These are phyloP conservation scores for Euphorbia lathyris DNA, from an alignment of 345 rosid species.

Conservation along the genomic window DNA sequence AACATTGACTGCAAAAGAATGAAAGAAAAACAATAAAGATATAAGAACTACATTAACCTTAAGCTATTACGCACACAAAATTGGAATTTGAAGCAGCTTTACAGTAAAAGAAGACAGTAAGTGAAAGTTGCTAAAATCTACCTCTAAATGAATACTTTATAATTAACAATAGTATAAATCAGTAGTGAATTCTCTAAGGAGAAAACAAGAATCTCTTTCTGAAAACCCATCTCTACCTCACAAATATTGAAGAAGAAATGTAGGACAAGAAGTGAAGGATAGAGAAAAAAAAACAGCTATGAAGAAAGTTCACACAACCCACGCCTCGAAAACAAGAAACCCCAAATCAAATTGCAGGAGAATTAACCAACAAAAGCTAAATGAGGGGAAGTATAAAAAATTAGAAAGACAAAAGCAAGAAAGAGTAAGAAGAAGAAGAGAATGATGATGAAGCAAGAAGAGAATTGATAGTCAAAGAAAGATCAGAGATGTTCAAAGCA, in stretches of 20 bases:
- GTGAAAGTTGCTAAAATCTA: not conserved
- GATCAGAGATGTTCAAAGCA: conserved; percentile 1
- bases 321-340: not conserved
- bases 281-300: not conserved
- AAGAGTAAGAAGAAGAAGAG: not conserved
- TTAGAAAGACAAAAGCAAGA: not conserved
- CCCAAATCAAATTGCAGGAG: conserved; percentile 10
- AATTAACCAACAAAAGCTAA: conserved; percentile 4
- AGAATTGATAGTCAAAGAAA: not conserved
- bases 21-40: not conserved
- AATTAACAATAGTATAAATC: conserved; percentile 14
- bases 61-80: conserved; percentile 11
- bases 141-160: conserved; percentile 6
- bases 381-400: not conserved
- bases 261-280: not conserved
- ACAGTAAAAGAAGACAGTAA: not conserved
- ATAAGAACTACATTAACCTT: conserved; percentile 16
- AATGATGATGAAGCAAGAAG: not conserved
- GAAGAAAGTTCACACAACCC: not conserved
- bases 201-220: not conserved
- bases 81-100: conserved; percentile 17
- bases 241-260: not conserved
- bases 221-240: conserved; percentile 10
- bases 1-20: not conserved
- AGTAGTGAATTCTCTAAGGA: not conserved